Base-by-base conservation (phyloP, 176 grass and related monocot genomes). In the Ananas comosus region DNA sequence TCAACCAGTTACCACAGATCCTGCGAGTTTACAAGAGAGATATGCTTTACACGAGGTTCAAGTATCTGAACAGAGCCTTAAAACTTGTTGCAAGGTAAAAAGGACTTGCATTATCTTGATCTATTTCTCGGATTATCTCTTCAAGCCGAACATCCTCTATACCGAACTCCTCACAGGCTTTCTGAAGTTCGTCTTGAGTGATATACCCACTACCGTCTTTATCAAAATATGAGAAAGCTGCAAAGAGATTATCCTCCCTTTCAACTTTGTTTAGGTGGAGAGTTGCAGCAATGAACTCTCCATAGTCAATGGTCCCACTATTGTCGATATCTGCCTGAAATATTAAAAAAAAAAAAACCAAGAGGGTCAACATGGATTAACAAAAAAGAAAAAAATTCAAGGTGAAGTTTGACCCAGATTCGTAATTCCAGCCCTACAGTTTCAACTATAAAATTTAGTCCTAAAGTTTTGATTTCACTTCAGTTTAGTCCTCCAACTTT, bases 181-280 rank as follows among this genome's bases (percentile, higher is more conserved):
- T 86, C 75, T 91, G 88, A 13, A 91, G 76, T 71, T 91, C 88
- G 75, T 91, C 88, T 75, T 86, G 80, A 81, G 88, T 91, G 72
- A 91, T 91, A 59, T 91, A 91, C 74, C 88, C 88, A 50, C 88
- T 91, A 29, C 80, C 74, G 0, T 91, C 88, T 76, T 91, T 91
- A 71, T 91, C 88, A 28, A 91, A 91, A 64, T 91, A 91, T 81
- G 68, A 67, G 68, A 91, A 91, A 42, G 88, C 88, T 48, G 83
- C 75, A 70, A 81, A 91, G 63, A 91, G 78, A 56, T 86, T 86
- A 80, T 91, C 83, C 68, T 86, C 88, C 74, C 82, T 91, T 18
- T 91, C 83, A 70, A 91, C 84, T 83, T 91, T 91, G 80, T 91
- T 91, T 75, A 91, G 73, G 75, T 91, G 88, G 71, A 91, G 78